Conservation (phyloP, 2,329 filamentous ascomycete species). For the Alternaria sp. region DNA sequence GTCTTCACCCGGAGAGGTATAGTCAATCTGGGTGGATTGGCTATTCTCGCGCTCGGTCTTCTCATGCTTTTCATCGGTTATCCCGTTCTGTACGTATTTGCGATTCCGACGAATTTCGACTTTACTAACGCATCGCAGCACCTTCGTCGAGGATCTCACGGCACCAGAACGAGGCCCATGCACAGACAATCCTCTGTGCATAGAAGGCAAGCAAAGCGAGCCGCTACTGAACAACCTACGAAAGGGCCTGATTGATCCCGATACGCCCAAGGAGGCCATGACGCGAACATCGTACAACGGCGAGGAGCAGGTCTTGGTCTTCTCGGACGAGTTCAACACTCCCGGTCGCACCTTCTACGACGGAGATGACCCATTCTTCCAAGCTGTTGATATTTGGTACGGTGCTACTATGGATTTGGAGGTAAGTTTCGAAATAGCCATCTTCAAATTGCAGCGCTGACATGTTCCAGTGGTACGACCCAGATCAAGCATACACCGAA, state of each 20-base stretch:
- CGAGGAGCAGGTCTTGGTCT: constrained; percentile 68
- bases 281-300: constrained; percentile 65
- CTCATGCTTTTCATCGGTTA: constrained; percentile 72
- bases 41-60: constrained; percentile 65
- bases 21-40: constrained; percentile 68
- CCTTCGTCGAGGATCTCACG: constrained; percentile 60
- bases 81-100: constrained; percentile 67
- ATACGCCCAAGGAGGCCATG: constrained; percentile 66
- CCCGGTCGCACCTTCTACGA: constrained; percentile 73
- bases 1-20: constrained; percentile 69
- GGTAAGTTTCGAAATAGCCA: constrained; percentile 47
- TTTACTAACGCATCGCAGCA: constrained; percentile 51
- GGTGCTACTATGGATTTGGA: constrained; percentile 73
- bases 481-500: constrained; percentile 68
- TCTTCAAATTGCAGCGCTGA: constrained; percentile 8
- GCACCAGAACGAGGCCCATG: constrained; percentile 47
- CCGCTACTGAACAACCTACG: constrained; percentile 67
- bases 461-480: constrained; percentile 68
- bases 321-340: constrained; percentile 75
- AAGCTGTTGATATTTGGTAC: constrained; percentile 74
- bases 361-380: constrained; percentile 72
- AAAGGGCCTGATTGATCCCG: constrained; percentile 68
- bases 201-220: constrained; percentile 56
- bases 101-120: background rate
- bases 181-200: constrained; percentile 55